Conservation (phyloP, 805 yeast genomes). For the Ogataea pignaliae region DNA sequence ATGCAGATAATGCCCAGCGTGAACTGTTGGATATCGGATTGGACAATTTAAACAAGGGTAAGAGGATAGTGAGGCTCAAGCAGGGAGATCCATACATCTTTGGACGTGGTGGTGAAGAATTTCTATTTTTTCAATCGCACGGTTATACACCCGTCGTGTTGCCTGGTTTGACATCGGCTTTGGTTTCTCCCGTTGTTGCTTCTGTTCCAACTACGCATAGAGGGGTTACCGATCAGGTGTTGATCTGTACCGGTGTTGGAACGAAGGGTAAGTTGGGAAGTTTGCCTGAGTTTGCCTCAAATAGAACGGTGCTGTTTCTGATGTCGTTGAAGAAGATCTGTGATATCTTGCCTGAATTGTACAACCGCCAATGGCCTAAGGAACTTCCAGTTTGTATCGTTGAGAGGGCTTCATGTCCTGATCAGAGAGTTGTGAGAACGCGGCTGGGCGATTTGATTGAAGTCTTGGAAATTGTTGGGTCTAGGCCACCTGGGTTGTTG, state of each 20-base stretch:
- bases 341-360: constrained; percentile 46
- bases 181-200: constrained; percentile 80
- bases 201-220: constrained; percentile 89
- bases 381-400: constrained; percentile 77
- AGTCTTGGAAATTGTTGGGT: constrained; percentile 73
- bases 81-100: constrained; percentile 97
- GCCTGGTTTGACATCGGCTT: constrained; percentile 87
- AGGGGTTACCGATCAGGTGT: constrained; percentile 86
- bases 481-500: constrained; percentile 89
- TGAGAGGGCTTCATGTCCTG: constrained; percentile 91
- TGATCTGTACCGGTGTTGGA: constrained; percentile 93
- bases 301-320: constrained; percentile 80
- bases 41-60: constrained; percentile 56
- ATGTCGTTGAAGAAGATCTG: constrained; percentile 83
- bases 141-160: constrained; percentile 72
- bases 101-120: constrained; percentile 97
- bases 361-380: constrained; percentile 58
- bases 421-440: constrained; percentile 81
- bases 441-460: constrained; percentile 59
- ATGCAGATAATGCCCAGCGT: constrained; percentile 89
- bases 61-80: constrained; percentile 80
- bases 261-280: constrained; percentile 77
- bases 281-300: constrained; percentile 65
- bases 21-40: constrained; percentile 76
- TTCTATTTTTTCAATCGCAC: constrained; percentile 54